Evolutionary conservation across 192 early-diverging fungal genomes (phyloP).

Genomic region (Coemansia umbellata): DNA sequence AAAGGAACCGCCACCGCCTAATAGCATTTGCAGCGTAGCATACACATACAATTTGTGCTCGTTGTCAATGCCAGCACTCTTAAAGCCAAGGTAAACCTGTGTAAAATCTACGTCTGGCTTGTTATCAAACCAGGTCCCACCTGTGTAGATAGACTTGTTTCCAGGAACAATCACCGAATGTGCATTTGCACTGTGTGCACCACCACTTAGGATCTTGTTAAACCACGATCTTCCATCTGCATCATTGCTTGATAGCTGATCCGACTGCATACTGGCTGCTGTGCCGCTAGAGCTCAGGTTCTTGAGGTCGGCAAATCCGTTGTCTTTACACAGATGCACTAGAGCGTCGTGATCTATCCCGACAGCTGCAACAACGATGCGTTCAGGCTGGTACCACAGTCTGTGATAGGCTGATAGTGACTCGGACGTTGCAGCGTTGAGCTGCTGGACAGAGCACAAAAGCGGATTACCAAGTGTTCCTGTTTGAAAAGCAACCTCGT

Average conservation of each 20-base stretch:
- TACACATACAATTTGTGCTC: conserved; percentile 82
- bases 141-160: conserved; percentile 69
- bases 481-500: conserved; percentile 72
- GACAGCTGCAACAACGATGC: conserved; percentile 85
- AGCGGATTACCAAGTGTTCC: conserved; percentile 82
- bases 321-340: conserved; percentile 58
- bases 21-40: conserved; percentile 81
- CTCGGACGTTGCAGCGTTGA: conserved; percentile 64
- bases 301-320: conserved; percentile 69
- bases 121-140: conserved; percentile 71
- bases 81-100: conserved; percentile 89
- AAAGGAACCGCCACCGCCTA: conserved; percentile 96
- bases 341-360: conserved; percentile 85
- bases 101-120: conserved; percentile 69
- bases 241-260: no score
- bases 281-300: no score
- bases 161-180: conserved; percentile 29
- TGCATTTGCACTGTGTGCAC: conserved; percentile 17
- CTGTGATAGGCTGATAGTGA: conserved; percentile 67
- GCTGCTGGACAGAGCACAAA: conserved; percentile 64
- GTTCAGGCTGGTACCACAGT: conserved; percentile 85
- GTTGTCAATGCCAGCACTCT: conserved; percentile 73
- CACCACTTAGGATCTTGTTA: conserved; percentile 14
- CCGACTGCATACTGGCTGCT: no score
- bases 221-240: conserved; percentile 16